phyloP scores from a whole-genome alignment of 805 yeast genomes.

The Millerozyma acaciae region DNA sequence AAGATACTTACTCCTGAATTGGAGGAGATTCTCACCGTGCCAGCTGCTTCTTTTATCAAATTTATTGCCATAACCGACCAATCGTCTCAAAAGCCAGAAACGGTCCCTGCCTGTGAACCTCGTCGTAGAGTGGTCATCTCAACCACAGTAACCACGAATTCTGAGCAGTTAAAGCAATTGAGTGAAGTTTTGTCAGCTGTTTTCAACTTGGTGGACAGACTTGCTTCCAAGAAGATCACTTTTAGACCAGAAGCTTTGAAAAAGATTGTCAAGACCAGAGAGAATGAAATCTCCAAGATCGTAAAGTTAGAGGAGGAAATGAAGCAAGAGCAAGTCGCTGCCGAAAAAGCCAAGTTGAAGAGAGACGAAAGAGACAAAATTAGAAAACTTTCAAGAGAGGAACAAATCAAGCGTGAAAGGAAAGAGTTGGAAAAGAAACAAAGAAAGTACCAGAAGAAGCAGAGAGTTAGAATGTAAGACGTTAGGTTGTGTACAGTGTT shows the following conservation, averaged over 20 bases:
- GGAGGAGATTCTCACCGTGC: conserved; percentile 35
- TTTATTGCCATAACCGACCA: conserved; percentile 82
- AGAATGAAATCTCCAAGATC: conserved; percentile 64
- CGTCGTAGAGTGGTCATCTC: conserved; percentile 53
- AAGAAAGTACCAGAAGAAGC: conserved; percentile 65
- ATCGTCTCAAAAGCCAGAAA: conserved; percentile 65
- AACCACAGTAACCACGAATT: conserved; percentile 46
- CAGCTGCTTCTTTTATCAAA: conserved; percentile 49
- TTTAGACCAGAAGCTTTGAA: conserved; percentile 73
- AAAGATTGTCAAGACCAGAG: conserved; percentile 77
- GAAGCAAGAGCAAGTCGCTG: conserved; percentile 65
- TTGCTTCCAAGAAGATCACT: conserved; percentile 44
- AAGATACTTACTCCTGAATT: conserved; percentile 50
- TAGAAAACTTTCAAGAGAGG: conserved; percentile 63
- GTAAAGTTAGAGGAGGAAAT: conserved; percentile 62
- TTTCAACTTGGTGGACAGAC: conserved; percentile 56
- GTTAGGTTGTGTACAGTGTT: too few species aligned
- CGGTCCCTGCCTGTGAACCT: conserved; percentile 52
- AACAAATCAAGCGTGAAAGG: conserved; percentile 72
- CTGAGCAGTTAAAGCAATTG: conserved; percentile 47
- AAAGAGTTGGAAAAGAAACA: conserved; percentile 79
- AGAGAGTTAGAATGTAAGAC: conserved; percentile 43
- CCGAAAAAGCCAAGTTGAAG: conserved; percentile 66
- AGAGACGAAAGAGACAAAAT: conserved; percentile 59
- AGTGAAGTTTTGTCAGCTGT: conserved; percentile 51